phyloP scores from a whole-genome alignment of 2,329 filamentous ascomycete genomes.

The Fusarium sp. region DNA sequence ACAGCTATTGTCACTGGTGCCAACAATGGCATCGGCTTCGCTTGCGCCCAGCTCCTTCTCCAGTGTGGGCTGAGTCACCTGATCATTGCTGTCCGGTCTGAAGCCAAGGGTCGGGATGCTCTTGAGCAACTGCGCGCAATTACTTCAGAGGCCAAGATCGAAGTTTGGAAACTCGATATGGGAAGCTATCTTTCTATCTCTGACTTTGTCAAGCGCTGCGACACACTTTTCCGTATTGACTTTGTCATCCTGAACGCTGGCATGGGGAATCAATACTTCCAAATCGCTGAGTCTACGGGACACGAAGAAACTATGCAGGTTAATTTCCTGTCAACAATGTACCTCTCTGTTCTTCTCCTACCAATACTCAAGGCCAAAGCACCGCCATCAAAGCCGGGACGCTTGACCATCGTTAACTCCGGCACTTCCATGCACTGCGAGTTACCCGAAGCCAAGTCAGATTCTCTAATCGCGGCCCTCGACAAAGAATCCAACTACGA shows the following conservation, averaged over 20 bases:
- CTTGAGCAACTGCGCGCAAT: neutral
- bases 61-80: neutral
- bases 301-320: slow-evolving; percentile 10
- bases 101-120: neutral
- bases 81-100: neutral
- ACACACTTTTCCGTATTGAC: neutral
- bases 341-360: neutral
- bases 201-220: neutral
- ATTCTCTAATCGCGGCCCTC: neutral
- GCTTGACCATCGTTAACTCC: neutral
- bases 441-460: neutral
- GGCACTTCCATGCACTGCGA: neutral
- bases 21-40: slow-evolving; percentile 7
- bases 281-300: neutral
- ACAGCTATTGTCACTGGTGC: neutral
- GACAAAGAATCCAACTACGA: neutral
- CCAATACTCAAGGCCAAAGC: neutral
- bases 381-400: neutral
- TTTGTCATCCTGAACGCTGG: slow-evolving; percentile 6
- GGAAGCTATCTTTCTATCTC: neutral
- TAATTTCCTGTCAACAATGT: slow-evolving; percentile 14
- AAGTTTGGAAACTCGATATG: slow-evolving; percentile 12
- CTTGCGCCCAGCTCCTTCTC: neutral
- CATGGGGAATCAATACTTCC: neutral
- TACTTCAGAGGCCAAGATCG: neutral